Conservation (phyloP, 2,329 filamentous ascomycete genomes). For the Gaeumannomyces sp. region DNA sequence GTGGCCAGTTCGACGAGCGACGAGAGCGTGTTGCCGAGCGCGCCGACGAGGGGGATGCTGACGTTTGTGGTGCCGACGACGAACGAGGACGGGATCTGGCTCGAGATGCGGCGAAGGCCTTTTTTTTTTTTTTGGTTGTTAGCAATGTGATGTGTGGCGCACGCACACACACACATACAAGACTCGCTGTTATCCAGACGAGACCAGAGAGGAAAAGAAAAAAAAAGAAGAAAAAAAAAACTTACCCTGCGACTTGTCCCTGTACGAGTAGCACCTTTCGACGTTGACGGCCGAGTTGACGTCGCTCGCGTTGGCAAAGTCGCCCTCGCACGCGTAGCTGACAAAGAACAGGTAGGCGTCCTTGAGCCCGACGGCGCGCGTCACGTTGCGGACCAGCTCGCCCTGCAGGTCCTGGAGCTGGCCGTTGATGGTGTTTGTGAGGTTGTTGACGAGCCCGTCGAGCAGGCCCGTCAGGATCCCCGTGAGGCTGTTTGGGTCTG, state of each 20-base stretch:
- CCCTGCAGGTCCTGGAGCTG: constrained; percentile 19
- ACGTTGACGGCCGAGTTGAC: constrained; percentile 13
- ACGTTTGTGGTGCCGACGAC: constrained; percentile 18
- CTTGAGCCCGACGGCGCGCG: constrained; percentile 16
- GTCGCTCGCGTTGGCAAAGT: constrained; percentile 12
- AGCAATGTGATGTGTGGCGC: neutral
- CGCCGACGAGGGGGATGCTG: constrained; percentile 17
- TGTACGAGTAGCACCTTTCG: constrained; percentile 10
- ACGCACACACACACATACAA: no score
- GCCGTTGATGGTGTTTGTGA: constrained; percentile 11
- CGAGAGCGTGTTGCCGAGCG: constrained; percentile 14
- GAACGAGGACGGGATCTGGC: constrained; percentile 18
- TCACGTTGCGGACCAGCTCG: constrained; percentile 18
- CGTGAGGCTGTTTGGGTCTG: constrained; percentile 12
- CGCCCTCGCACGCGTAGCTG: constrained; percentile 19
- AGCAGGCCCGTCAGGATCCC: constrained; percentile 15
- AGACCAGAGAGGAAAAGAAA: no score
- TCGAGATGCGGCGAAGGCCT: constrained; percentile 19
- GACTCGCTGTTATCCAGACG: no score
- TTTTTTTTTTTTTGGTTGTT: neutral
- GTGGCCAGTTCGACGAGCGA: constrained; percentile 14
- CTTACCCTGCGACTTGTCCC: neutral
- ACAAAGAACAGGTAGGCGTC: constrained; percentile 19
- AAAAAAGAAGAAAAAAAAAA: neutral
- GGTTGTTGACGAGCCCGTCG: constrained; percentile 15